Evolutionary conservation across 768 basidiomycete genomes (phyloP).

Genomic region (Gymnopilus dilepis): DNA sequence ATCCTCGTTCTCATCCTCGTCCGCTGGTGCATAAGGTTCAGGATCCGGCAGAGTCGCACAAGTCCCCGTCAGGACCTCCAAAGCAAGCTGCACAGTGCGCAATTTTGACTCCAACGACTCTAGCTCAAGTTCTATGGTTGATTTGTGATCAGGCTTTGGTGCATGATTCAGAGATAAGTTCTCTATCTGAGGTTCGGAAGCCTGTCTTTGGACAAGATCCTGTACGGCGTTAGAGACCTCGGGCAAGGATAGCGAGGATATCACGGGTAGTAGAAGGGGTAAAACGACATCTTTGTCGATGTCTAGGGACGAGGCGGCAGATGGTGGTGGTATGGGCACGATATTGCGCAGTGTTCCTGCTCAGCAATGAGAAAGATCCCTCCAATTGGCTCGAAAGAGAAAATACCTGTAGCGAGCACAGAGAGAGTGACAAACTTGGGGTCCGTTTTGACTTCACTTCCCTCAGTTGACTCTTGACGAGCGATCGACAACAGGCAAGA

Average conservation of each 20-base stretch:
- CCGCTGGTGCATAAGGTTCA: slow-evolving; percentile 45
- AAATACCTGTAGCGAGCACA: slow-evolving; percentile 71
- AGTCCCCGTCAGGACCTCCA: slow-evolving; percentile 87
- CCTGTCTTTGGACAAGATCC: slow-evolving; percentile 57
- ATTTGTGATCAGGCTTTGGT: slow-evolving; percentile 80
- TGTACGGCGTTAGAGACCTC: slow-evolving; percentile 56
- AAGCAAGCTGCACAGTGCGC: slow-evolving; percentile 77
- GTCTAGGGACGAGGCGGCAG: slow-evolving; percentile 63
- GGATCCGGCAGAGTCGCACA: slow-evolving; percentile 89
- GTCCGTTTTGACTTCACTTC: slow-evolving; percentile 49
- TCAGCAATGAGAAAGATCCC: background rate
- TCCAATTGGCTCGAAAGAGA: background rate
- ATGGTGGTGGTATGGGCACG: slow-evolving; percentile 74
- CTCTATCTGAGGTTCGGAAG: slow-evolving; percentile 32
- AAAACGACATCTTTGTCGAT: slow-evolving; percentile 75
- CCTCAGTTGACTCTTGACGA: slow-evolving; percentile 38
- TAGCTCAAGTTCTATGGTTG: slow-evolving; percentile 69
- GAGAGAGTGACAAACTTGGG: slow-evolving; percentile 58
- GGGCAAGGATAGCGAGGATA: slow-evolving; percentile 61
- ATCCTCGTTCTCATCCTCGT: slow-evolving; percentile 46
- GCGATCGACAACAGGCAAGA: slow-evolving; percentile 70
- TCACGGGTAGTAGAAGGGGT: slow-evolving; percentile 70
- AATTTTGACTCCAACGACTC: slow-evolving; percentile 74
- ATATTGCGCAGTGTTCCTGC: slow-evolving; percentile 80
- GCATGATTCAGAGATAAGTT: slow-evolving; percentile 65